Evolutionary conservation across 2,329 filamentous ascomycete species (phyloP).

Genomic region (Podosphaera fusca): DNA sequence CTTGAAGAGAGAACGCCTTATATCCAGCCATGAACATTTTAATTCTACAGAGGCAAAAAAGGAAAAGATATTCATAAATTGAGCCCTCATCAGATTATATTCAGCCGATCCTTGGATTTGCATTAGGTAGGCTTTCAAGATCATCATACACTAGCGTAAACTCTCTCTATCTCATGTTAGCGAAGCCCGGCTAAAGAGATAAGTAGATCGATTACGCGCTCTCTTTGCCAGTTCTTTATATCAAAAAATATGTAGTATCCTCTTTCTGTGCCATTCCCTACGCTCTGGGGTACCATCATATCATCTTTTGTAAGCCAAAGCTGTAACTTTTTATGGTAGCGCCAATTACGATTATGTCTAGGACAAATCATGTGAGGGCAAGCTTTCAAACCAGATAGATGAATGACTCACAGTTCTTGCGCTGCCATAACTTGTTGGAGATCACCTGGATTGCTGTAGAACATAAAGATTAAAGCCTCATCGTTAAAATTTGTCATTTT

Average conservation of each 20-base stretch:
- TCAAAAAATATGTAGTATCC: conserved; percentile 47
- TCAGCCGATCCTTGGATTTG: not conserved
- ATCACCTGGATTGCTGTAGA: conserved; percentile 41
- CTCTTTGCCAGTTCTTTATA: conserved; percentile 35
- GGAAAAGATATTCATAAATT: too few species aligned
- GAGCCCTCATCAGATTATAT: not conserved
- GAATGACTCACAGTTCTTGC: conserved; percentile 30
- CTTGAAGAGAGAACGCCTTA: too few species aligned
- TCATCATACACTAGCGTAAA: conserved; percentile 38
- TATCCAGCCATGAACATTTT: too few species aligned
- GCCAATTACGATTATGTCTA: conserved; percentile 40
- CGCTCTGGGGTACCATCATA: conserved; percentile 35
- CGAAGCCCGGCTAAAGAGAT: not conserved
- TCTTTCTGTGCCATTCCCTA: conserved; percentile 35
- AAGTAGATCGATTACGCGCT: conserved; percentile 22
- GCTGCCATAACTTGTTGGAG: conserved; percentile 40
- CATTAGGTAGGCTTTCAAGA: conserved; percentile 24
- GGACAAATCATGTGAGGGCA: not conserved
- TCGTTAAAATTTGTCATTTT: conserved; percentile 46
- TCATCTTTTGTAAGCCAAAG: conserved; percentile 47
- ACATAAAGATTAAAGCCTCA: conserved; percentile 46
- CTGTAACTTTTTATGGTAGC: conserved; percentile 44
- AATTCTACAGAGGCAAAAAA: too few species aligned
- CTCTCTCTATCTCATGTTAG: conserved; percentile 24
- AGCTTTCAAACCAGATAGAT: too few species aligned